Base-by-base conservation (phyloP, 2,329 filamentous ascomycete genomes). In the Scytalidium sp. region DNA sequence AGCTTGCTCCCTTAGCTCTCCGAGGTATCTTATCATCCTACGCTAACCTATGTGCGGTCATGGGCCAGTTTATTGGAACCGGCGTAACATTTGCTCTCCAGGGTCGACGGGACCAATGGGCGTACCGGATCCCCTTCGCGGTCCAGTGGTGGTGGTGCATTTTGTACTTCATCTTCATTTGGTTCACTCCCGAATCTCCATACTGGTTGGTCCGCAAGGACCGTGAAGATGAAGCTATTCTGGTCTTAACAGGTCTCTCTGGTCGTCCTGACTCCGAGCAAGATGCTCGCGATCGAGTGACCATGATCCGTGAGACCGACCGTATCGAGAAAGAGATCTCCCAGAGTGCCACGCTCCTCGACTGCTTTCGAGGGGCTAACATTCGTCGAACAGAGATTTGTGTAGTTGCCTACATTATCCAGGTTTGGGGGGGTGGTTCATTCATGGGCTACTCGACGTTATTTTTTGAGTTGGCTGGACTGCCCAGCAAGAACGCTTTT, bases 301-400 rank as follows among this genome's bases (percentile, higher is more conserved):
- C 88, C 60, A 94, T 96, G 89, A 96, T 96, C 87, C 83, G 90
- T 1, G 89, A 95, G 64, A 96, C 90, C 1, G 92, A 88, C 1
- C 86, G 87, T 0, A 73, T 95, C 11, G 91, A 96, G 66, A 79
- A 88, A 63, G 78, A 80, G 49, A 55, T 68, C 47, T 91, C 88
- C 3, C 71, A 73, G 7, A 90, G 90, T 23, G 81, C 88, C 5
- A 84, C 77, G 47, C 96, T 94, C 67, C 69, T 80, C 59, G 90
- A 96, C 67, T 96, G 90, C 71, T 95, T 96, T 78, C 84, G 79
- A 65, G 90, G 90, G 10, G 79, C 81, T 11, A 85, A 96, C 63
- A 73, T 86, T 43, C 85, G 90, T 50, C 82, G 91, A 21, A 96
- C 90, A 2, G 90, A 89, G 55, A 76, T 79, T 21, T 57, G 53